Conservation (phyloP, 306 rosid genomes). For the Senna siamea region DNA sequence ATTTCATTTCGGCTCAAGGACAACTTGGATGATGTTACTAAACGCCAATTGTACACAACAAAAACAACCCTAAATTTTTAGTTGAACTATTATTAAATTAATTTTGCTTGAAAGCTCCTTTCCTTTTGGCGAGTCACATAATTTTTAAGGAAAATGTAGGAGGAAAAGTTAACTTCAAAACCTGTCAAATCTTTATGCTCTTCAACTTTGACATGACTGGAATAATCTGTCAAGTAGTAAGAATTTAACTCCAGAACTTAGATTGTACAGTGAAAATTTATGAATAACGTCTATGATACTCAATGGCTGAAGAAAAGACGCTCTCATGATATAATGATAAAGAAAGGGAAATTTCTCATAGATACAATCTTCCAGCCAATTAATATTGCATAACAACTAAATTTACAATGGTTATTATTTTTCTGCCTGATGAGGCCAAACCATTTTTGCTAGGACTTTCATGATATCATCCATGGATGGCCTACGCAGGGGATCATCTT, state of each 20-base stretch:
- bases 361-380: constrained; percentile 23
- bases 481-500: constrained; percentile 63
- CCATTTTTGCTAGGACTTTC: constrained; percentile 65
- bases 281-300: too few species aligned
- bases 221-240: neutral
- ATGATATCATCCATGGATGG: constrained; percentile 74
- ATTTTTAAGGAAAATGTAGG: neutral
- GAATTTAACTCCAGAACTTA: neutral
- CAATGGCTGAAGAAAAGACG: too few species aligned
- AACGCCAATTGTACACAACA: neutral
- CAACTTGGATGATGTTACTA: constrained; percentile 15
- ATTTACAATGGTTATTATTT: neutral
- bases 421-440: constrained; percentile 29
- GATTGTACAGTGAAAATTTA: too few species aligned
- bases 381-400: neutral
- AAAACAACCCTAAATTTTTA: neutral
- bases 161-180: neutral
- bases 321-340: neutral
- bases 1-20: constrained; percentile 19
- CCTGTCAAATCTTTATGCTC: too few species aligned
- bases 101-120: neutral
- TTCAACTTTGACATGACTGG: too few species aligned
- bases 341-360: neutral
- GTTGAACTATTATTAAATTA: neutral
- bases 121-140: neutral